phyloP scores from a whole-genome alignment of 441 rosid genomes.

The Rhodomyrtus psidioides region DNA sequence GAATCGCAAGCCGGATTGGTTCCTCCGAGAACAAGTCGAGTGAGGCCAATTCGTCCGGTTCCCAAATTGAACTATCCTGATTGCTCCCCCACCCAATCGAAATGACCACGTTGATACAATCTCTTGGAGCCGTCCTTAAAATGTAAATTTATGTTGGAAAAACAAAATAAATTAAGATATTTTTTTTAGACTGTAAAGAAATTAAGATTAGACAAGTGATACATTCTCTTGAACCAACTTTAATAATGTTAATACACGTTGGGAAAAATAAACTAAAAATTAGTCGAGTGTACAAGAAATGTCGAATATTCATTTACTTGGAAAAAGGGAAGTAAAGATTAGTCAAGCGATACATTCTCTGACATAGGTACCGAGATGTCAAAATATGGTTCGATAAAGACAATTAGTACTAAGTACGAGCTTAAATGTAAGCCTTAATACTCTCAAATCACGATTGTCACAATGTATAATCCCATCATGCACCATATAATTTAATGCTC shows the following conservation, averaged over 20 bases:
- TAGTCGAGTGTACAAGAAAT: too few relatives aligned
- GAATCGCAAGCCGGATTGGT: rapidly evolving
- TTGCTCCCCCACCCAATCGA: neutral
- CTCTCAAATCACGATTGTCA: neutral
- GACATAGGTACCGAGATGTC: neutral
- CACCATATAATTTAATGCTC: neutral
- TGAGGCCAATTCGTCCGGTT: neutral
- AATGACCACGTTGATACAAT: neutral
- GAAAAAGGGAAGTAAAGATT: neutral
- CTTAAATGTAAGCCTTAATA: neutral
- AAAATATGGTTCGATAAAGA: too few relatives aligned
- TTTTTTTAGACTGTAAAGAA: too few relatives aligned
- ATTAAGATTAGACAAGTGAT: neutral
- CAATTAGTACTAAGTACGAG: too few relatives aligned
- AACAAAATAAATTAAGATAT: neutral
- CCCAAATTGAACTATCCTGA: rapidly evolving
- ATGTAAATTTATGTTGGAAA: neutral
- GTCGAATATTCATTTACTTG: too few relatives aligned
- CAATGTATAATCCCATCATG: neutral
- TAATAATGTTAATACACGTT: too few relatives aligned
- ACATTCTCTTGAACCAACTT: neutral
- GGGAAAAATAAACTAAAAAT: too few relatives aligned
- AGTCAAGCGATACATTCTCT: neutral
- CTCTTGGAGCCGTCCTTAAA: neutral
- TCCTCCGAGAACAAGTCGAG: neutral